Base-by-base conservation (phyloP, 2,329 filamentous ascomycete genomes). In the Aspergillus glaucus region DNA sequence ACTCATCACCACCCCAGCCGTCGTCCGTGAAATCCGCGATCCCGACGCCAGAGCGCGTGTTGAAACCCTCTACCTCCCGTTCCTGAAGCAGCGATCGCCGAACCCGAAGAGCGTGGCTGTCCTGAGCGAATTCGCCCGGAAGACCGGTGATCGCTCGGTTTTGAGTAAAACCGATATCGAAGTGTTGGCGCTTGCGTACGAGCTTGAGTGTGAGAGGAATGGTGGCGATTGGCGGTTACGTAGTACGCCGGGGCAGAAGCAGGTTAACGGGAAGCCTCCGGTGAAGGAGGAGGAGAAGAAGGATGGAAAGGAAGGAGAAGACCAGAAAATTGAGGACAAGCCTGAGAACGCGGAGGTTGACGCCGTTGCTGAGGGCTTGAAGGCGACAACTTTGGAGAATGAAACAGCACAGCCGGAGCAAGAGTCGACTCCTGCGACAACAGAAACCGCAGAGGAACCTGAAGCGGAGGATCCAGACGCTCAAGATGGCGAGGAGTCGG, bases 191-290 rank as follows among this genome's bases (percentile, higher is more conserved):
- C 75, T 98, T 48, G 87, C 89, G 1, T 97, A 97, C 67, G 93
- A 98, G 66, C 67, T 97, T n/a, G 92, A 97, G 61, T 87, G 88
- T 61, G 91, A 97, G 74, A 77, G 85, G 50, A 94, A 95, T 65
- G 82, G 84, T n/a, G 91, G 91, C 2, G 85, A 95, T 65, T 95
- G 88, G 86, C 80, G 91, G 51, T 63, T 96, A 67, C 79, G 91
- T 53, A 87, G 80, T 50, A 79, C 80, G 3, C 92, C 92, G 0
- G 86, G 84, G 1, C 90, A 95, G 66, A 91, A 90, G 67, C 68
- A 79, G 1, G 64, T 91, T 48, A 92, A 92, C 64, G 87, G 87
- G 3, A 79, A 78, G 56, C 80, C 84, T 7, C 81, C 82, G 1
- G 66, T 61, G 1, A 76, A 72, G 53, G 67, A 70, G 39, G 66